Conservation (phyloP, 495 filamentous ascomycete species). For the Physcia stellaris region DNA sequence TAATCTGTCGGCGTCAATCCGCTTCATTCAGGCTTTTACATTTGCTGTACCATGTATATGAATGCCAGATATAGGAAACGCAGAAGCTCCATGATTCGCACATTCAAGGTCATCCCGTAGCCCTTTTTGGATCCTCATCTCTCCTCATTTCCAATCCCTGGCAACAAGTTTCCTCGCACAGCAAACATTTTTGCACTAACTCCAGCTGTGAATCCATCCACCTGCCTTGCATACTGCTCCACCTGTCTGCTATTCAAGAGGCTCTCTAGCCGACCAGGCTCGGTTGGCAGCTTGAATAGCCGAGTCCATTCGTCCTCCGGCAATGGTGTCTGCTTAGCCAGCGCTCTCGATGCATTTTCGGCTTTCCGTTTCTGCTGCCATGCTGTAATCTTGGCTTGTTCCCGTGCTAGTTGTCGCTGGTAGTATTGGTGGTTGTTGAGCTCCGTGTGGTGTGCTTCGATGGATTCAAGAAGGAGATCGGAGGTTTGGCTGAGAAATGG, state of each 20-base stretch:
- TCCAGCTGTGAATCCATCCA: conserved; percentile 88
- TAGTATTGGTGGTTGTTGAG: conserved; percentile 99
- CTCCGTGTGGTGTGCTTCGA: conserved; percentile 94
- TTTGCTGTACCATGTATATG: no score
- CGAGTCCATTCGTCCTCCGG: conserved; percentile 98
- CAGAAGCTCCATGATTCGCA: no score
- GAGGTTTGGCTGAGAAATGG: conserved; percentile 98
- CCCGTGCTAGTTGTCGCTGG: conserved; percentile 83
- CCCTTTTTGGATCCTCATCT: no score
- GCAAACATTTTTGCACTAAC: conserved; percentile 97
- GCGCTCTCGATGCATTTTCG: conserved; percentile 72
- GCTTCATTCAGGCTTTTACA: no score
- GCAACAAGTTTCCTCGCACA: conserved; percentile 57
- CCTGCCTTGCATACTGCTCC: conserved; percentile 93
- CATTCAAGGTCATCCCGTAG: no score
- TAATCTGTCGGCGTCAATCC: no score
- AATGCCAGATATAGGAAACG: no score
- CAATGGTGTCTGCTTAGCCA: conserved; percentile 76
- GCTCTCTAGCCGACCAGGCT: conserved; percentile 81
- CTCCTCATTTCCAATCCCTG: conserved; percentile 14
- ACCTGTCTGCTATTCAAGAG: conserved; percentile 91
- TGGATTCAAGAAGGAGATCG: conserved; percentile 87
- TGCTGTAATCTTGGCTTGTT: conserved; percentile 88
- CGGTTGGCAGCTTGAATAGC: conserved; percentile 90
- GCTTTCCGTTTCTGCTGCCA: conserved; percentile 94